Base-by-base conservation (phyloP, 1,139 yeast species). In the Pichia sp. region DNA sequence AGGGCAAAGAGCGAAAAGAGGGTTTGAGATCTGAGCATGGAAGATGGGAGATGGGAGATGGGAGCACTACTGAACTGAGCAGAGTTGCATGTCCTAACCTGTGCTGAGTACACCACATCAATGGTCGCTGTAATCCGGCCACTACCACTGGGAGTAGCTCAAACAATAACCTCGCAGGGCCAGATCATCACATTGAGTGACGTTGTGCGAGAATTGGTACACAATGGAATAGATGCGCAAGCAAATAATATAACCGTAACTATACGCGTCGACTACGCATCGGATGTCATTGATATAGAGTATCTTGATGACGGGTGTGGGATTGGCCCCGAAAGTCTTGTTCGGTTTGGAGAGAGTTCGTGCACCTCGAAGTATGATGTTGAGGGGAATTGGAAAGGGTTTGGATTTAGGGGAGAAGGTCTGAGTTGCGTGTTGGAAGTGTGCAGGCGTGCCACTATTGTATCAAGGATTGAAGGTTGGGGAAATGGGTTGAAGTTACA, bases 401-500 rank as follows among this genome's bases (percentile, higher is more conserved):
- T 77, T 55, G 95, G 95, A 1, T 86, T 80, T 52, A 63, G 88
- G 40, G 96, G 96, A 5, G 93, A 84, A 52, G 88, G 95, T 0
- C 17, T 53, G 18, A 35, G 44, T 35, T 44, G 55, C 1, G 42
- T 78, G 6, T 44, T 60, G 2, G 45, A 55, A 1, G 44, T 67
- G 4, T 47, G 50, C 27, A 57, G 71, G 2, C 52, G 59, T 10
- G 22, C 67, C 12, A 49, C 63, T 0, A 49, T 73, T 0, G 44
- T 62, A 0, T 62, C 78, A 1, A 69, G 64, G 35, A 40, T 39
- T 0, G 28, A 33, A 10, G 53, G 45, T 5, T 56, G 47, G 36
- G 52, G 51, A 21, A 39, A 48, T 6, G 51, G 58, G 1, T 58
- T 58, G 48, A 41, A 46, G 22, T 31, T 43, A 6, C 28, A 36